Evolutionary conservation across 2,329 filamentous ascomycete genomes (phyloP), one percentile per base, ranked within the genome.

Genomic region (Colletotrichum phormii): DNA sequence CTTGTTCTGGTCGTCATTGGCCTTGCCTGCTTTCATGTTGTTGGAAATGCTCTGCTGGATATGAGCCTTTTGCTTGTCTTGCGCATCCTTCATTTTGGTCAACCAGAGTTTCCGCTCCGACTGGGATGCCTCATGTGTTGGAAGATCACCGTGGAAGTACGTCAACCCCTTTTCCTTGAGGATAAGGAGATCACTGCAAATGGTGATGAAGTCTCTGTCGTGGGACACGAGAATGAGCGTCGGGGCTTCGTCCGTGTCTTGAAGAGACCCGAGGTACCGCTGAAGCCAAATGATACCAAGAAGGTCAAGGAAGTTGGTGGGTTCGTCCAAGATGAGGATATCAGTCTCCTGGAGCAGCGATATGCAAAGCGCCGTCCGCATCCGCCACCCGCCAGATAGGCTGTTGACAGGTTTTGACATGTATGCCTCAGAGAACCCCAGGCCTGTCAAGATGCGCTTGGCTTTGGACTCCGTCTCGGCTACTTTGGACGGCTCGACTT

Each of bases 221-320:
- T 97, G 95, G 0, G 94, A 97, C 3, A 97, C 94, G 1, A 97
- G 85, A 18, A 97, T 85, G 1, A 97, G 86, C 0, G 94, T 97
- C 0, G 89, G 89, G 0, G 88, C 89, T 2, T 86, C 82, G 0
- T 86, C 82, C 0, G 80, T 81, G 24, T 90, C 87, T 4, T 86
- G 85, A 3, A 92, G 81, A 1, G 87, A 83, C 49, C 88, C 84
- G 11, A 97, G 88, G 78, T 95, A 92, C 13, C 88, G 88, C 78
- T 97, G 92, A 1, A 98, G 86, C 94, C 95, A 97, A 68, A 97
- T 90, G 70, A 97, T 95, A 1, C 93, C 94, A 0, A 95, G 87
- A 0, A 97, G 85, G 78, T 97, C 94, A 1, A 97, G 87, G 79
- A 94, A 97, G 78, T 97, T 97, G 42, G 94, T 97, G 0, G 95